Base-by-base conservation (phyloP, 352 stramenopile genomes). In the Phytophthora niederhauseri region DNA sequence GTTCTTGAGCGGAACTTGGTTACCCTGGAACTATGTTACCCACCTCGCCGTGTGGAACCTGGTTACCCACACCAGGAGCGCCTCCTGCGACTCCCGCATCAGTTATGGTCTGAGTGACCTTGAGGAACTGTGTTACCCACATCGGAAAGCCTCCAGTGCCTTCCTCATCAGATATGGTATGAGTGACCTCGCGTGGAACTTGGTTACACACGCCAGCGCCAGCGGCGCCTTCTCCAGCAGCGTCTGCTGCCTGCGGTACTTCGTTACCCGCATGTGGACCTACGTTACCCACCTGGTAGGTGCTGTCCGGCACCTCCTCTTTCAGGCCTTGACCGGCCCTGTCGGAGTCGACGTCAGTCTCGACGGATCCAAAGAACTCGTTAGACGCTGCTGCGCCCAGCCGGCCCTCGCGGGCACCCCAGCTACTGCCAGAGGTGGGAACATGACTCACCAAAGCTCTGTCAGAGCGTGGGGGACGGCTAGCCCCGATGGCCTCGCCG, bases 391-490 rank as follows among this genome's bases (percentile, higher is more conserved):
- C 14, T 11, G 45, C 45, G 17, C n/a, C 45, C 45, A 14, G 15
- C n/a, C 15, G 6, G 19, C 17, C n/a, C 45, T 51, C 45, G n/a
- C 45, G 45, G n/a, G 17, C 15, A 5, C 45, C 19, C 8, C n/a
- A 24, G 17, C 45, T 24, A 4, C 14, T 51, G 36, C 36, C 11
- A 45, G 36, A 45, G 36, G 36, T 45, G 36, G 11, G 12, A 57
- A 24, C 54, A 64, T 60, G 48, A 60, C 46, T 64, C 55, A 60
- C 46, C 54, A 64, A 60, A 38, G 24, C 55, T 60, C 26, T 60
- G 24, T 50, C 55, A 59, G 63, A 64, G 15, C 20, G n/a, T 6
- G 31, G 4, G 2, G 38, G 26, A 12, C n/a, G 34, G 14, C 43
- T 66, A n/a, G 38, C 19, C 8, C 55, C 49, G 8, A 62, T 58